phyloP scores from a whole-genome alignment of 768 basidiomycete genomes.

The Suillus fuscotomentosus region DNA sequence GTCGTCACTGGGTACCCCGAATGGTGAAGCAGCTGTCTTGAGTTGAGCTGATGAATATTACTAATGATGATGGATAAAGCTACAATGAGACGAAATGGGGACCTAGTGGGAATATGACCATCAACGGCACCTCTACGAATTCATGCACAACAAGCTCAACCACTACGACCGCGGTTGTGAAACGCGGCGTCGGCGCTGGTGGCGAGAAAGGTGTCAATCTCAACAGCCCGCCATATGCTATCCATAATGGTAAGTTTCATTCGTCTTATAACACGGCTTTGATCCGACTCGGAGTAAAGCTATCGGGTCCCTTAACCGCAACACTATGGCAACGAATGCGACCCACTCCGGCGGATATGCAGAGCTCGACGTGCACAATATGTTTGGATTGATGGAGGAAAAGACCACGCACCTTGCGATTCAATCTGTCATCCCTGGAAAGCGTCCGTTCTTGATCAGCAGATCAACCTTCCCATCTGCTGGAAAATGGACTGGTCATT shows the following conservation, averaged over 20 bases:
- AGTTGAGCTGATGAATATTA: background rate
- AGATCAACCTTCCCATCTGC: conserved; percentile 69
- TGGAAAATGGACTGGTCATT: conserved; percentile 72
- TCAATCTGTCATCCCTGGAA: conserved; percentile 49
- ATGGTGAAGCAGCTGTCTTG: conserved; percentile 41
- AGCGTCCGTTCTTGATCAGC: conserved; percentile 69
- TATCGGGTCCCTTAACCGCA: conserved; percentile 47
- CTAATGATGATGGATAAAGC: conserved; percentile 28
- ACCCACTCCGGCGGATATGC: conserved; percentile 61
- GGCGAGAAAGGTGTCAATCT: conserved; percentile 46
- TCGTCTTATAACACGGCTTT: background rate
- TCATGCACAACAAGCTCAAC: conserved; percentile 22
- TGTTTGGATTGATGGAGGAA: conserved; percentile 74
- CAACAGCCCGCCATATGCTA: conserved; percentile 62
- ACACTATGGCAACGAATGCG: conserved; percentile 68
- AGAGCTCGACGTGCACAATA: conserved; percentile 68
- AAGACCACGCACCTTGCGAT: conserved; percentile 62
- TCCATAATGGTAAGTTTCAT: conserved; percentile 59
- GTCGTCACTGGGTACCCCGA: conserved; percentile 62
- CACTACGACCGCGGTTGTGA: conserved; percentile 23
- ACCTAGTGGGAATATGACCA: conserved; percentile 71
- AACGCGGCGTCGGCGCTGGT: conserved; percentile 51
- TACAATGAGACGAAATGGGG: conserved; percentile 64
- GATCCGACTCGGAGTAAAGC: conserved; percentile 34
- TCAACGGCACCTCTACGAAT: conserved; percentile 64